Base-by-base conservation (phyloP, 2,329 filamentous ascomycete species). In the Emmonsiellopsis sp. region DNA sequence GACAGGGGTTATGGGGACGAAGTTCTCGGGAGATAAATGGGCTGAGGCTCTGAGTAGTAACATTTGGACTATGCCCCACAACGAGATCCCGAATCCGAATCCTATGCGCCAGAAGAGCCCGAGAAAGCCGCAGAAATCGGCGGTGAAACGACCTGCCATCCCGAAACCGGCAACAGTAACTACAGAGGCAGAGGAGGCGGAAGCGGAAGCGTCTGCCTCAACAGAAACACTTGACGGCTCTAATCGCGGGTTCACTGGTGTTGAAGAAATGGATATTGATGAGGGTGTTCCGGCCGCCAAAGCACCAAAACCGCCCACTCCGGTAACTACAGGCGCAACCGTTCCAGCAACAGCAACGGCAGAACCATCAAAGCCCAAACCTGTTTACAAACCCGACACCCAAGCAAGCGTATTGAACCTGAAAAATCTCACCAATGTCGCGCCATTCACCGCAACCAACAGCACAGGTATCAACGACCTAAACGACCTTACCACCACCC, bases 391-490 rank as follows among this genome's bases (percentile, higher is more conserved):
- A 26, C 20, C 20, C 20, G 20, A 26, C 9, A 9, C 13, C 47
- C 7, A 40, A 49, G 15, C 20, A 26, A 49, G 35, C 40, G 11
- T 9, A 4, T 66, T 79, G 40, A 73, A 78, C 55, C 63, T 85
- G 16, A 74, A 72, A 44, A 75, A 79, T 41, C 66, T 83, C 9
- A 68, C 70, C 7, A 73, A 75, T 41, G 72, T 75, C 11, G 72
- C 74, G 5, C 79, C 80, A 1, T 76, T 82, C 48, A 66, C 71
- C 1, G 65, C 67, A 42, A 65, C 73, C 6, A 72, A 74, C 44
- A 72, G 67, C 47, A 64, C 63, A 15, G 79, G 80, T 7, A 72
- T 84, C 15, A 69, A 75, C 26, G 76, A 77, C 51, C 63, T 85
- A 20, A 71, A 74, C 31, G 78, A 81, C 53, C 68, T 85, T 40